Percentiles rank a stretch among this genome's conserved stretches.
Evolutionary conservation across 1,284 basidiomycete genomes (phyloP).

Genomic region (Xanthoconium separans): DNA sequence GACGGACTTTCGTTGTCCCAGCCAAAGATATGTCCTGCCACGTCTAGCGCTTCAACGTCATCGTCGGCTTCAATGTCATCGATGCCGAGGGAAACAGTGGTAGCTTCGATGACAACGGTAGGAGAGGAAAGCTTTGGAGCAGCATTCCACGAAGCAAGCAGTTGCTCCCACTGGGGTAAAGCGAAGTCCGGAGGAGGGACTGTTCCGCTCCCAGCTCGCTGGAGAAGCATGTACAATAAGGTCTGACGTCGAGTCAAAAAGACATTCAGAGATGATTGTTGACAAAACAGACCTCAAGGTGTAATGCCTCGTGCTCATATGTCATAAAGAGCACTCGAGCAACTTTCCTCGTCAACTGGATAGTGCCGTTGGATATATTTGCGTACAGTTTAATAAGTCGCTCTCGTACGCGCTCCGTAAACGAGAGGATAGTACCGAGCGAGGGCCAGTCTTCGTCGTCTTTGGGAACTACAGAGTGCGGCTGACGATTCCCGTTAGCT

Average conservation of each 20-base stretch:
- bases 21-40: constrained; percentile 75
- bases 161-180: constrained; percentile 72
- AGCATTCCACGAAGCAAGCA: constrained; percentile 66
- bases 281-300: constrained; percentile 58
- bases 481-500: constrained; percentile 40
- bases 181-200: constrained; percentile 77
- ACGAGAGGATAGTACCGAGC: constrained; percentile 71
- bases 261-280: background rate
- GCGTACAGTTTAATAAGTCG: constrained; percentile 75
- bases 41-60: constrained; percentile 34
- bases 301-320: constrained; percentile 85
- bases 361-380: constrained; percentile 60
- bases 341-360: constrained; percentile 61
- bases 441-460: constrained; percentile 86
- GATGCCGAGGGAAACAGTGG: constrained; percentile 72
- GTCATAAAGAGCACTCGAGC: constrained; percentile 88
- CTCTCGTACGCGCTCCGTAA: constrained; percentile 72
- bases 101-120: constrained; percentile 60
- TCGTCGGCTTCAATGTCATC: constrained; percentile 83
- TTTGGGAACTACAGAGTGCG: constrained; percentile 87
- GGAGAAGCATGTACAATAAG: constrained; percentile 90
- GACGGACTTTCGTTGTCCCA: constrained; percentile 95
- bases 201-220: constrained; percentile 74
- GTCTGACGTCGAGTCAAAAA: constrained; percentile 50
- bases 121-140: constrained; percentile 41